These are phyloP conservation scores for Physaria fendleri DNA, from an alignment of 345 rosid genomes.

Conservation along the genomic window DNA sequence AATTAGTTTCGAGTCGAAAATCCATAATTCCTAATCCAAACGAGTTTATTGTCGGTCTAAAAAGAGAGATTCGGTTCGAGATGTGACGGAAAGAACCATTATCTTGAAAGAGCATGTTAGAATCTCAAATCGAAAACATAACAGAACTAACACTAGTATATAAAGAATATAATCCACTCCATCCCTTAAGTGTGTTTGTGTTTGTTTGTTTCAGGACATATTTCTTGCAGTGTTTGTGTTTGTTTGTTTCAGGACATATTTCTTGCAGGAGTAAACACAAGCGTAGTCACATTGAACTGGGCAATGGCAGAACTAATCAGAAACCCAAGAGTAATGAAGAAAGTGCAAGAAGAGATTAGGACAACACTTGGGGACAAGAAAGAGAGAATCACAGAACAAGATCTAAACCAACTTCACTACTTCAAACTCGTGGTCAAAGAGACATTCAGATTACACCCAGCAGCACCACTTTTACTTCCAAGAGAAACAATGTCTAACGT, in stretches of 20 bases:
- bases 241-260: background rate
- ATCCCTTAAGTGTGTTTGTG: no score
- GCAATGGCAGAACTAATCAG: slow-evolving; percentile 9
- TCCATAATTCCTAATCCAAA: no score
- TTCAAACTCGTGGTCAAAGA: slow-evolving; percentile 17
- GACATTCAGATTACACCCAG: slow-evolving; percentile 15
- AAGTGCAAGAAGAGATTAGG: slow-evolving; percentile 7
- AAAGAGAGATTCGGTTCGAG: no score
- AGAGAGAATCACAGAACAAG: slow-evolving; percentile 7
- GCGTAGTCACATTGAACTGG: background rate
- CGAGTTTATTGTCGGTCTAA: no score
- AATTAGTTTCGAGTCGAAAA: no score
- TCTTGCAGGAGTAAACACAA: slow-evolving; percentile 5
- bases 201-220: background rate
- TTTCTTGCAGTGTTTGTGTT: no score
- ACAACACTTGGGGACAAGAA: background rate
- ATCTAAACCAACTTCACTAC: slow-evolving; percentile 6
- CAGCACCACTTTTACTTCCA: slow-evolving; percentile 14
- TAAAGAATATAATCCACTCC: no score
- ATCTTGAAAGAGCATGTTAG: no score
- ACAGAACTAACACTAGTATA: no score
- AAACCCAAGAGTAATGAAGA: slow-evolving; percentile 23
- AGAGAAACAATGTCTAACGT: slow-evolving; percentile 6
- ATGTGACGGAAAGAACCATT: no score
- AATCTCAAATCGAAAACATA: no score